These are phyloP conservation scores for Cymodocea nodosa DNA, from an alignment of 116 monocot species.

Conservation along the genomic window DNA sequence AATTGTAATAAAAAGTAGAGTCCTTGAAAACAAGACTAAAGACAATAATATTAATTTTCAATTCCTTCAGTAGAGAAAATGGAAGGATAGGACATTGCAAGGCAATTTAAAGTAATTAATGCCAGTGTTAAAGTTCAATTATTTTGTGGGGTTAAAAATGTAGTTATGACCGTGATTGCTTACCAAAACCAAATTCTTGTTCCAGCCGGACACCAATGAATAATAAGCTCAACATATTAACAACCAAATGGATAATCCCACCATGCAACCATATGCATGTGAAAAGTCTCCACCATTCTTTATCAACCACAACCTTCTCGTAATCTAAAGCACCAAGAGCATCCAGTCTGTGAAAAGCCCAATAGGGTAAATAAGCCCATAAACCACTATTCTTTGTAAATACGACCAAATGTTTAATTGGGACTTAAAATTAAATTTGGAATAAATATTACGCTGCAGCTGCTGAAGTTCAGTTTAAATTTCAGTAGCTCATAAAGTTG, in stretches of 20 bases:
- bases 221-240: constrained; percentile 54
- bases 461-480: no score
- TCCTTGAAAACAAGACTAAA: no score
- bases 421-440: no score
- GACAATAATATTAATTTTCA: no score
- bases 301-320: constrained; percentile 22
- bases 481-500: no score
- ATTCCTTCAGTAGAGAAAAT: neutral
- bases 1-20: no score
- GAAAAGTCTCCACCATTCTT: constrained; percentile 54
- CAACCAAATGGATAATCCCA: constrained; percentile 41
- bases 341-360: constrained; percentile 23
- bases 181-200: constrained; percentile 64
- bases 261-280: constrained; percentile 67
- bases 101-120: no score
- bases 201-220: constrained; percentile 51
- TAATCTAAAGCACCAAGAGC: constrained; percentile 51
- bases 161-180: neutral
- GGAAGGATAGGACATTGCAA: neutral
- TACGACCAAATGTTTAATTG: no score
- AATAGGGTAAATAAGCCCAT: neutral
- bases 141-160: neutral
- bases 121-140: no score
- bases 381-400: neutral
- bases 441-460: no score